A percentile compares a stretch with the other conserved stretches of the same genome.
Evolutionary conservation across 306 rosid species (phyloP).

Genomic region (Quercus wislizeni): DNA sequence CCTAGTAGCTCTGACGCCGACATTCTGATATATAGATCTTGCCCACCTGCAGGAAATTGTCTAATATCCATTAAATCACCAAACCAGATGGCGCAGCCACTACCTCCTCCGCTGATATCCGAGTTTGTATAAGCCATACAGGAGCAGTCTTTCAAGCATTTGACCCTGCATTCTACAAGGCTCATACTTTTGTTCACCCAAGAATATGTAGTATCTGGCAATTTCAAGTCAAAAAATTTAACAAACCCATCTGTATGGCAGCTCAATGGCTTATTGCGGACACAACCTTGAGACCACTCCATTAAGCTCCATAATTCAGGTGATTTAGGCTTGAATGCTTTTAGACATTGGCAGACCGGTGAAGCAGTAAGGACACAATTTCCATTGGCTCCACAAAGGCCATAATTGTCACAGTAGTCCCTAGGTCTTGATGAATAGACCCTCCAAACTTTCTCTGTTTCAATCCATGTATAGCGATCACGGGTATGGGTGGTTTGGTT

Average conservation of each 20-base stretch:
- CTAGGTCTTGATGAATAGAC: conserved; percentile 22
- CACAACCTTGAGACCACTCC: conserved; percentile 56
- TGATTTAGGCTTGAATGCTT: conserved; percentile 46
- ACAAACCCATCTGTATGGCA: conserved; percentile 42
- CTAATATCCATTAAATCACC: neutral
- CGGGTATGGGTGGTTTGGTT: conserved; percentile 27
- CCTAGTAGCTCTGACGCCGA: neutral
- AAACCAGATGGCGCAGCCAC: neutral
- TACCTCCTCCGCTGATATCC: neutral
- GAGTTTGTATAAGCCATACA: conserved; percentile 28
- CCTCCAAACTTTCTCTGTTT: conserved; percentile 38
- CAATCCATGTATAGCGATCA: conserved; percentile 37
- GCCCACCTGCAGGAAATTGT: neutral
- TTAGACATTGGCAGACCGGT: conserved; percentile 48
- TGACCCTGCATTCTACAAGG: neutral
- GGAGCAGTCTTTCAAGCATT: conserved; percentile 9
- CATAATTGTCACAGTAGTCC: conserved; percentile 45
- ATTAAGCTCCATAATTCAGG: conserved; percentile 37
- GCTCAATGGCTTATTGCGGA: conserved; percentile 13
- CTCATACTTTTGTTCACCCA: conserved; percentile 32
- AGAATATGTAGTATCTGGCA: conserved; percentile 46
- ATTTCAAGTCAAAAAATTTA: conserved; percentile 29
- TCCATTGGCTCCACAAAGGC: conserved; percentile 44
- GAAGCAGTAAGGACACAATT: conserved; percentile 26
- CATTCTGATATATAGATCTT: neutral